Evolutionary conservation across 768 basidiomycete species (phyloP), one percentile per base, ranked within the genome.

Genomic region (Leccinum obscurum): DNA sequence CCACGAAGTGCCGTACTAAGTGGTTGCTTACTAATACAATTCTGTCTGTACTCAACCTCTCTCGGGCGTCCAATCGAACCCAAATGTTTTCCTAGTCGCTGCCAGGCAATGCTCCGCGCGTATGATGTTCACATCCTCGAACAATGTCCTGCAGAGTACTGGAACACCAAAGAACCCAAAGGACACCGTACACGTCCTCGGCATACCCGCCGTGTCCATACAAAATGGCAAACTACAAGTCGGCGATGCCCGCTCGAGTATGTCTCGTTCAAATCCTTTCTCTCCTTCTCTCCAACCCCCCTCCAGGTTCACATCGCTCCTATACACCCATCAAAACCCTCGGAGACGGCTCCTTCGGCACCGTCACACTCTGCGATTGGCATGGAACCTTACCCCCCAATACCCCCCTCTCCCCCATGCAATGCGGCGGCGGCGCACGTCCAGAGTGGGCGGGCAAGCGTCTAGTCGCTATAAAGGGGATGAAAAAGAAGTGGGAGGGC

Each of bases 281-380:
- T 51, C 1, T 41, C n/a, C 44, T 3, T 48, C 28, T 9, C 54
- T 13, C 41, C 41, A 30, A 50, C 50, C 52, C 66, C 15, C 57
- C 57, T 3, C 62, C 69, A 96, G 94, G 81, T 68, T 94, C 92
- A 17, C 86, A 85, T 59, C 88, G 95, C 68, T 89, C 89, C 20
- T 99, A 95, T 75, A 95, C 95, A 30, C 90, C 93, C 53, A 85
- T 98, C 81, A 98, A 98, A 80, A 89, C 92, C 62, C 85, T 99
- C 74, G 97, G 97, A 46, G 96, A 98, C 74, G 97, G 97, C 57
- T 98, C 96, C 6, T 98, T 99, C 72, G 97, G 97, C 55, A 98
- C 95, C 4, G 97, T 99, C 65, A 94, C 92, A 88, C 84, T 99
- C 67, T 97, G 95, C 76, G 97, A 99, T 82, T 99, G 96, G 96